These are phyloP conservation scores for Colletotrichum siamense DNA, from an alignment of 2,329 filamentous ascomycete species.

Conservation along the genomic window DNA sequence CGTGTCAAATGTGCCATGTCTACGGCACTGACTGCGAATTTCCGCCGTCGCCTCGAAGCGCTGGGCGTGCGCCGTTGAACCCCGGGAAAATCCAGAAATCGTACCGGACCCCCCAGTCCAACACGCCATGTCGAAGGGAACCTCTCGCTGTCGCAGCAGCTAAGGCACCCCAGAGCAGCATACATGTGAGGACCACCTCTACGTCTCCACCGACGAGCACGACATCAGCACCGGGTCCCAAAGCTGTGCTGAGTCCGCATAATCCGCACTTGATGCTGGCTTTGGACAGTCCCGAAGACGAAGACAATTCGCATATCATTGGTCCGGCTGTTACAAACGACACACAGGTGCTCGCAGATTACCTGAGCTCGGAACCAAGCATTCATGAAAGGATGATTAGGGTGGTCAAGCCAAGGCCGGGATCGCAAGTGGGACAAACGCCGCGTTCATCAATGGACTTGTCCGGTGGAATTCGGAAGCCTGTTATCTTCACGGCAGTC, in stretches of 20 bases:
- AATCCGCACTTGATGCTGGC: constrained; percentile 28
- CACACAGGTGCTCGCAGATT: constrained; percentile 65
- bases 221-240: constrained; percentile 7
- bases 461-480: constrained; percentile 23
- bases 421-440: neutral
- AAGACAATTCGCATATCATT: constrained; percentile 58
- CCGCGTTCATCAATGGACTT: neutral
- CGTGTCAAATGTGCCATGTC: constrained; percentile 63
- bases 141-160: constrained; percentile 4
- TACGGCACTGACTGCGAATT: constrained; percentile 64
- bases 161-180: neutral
- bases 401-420: constrained; percentile 12
- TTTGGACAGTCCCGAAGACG: constrained; percentile 36
- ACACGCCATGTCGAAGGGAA: constrained; percentile 6
- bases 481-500: constrained; percentile 53
- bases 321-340: constrained; percentile 65
- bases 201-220: constrained; percentile 5
- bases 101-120: constrained; percentile 2
- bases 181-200: neutral
- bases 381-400: constrained; percentile 33
- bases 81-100: constrained; percentile 18
- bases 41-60: constrained; percentile 32
- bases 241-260: neutral
- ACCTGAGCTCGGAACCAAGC: constrained; percentile 44
- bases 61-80: constrained; percentile 12